A percentile compares a stretch with the other conserved stretches of the same genome.
phyloP scores from a whole-genome alignment of 2,329 filamentous ascomycete species.

The Fusarium nematophilum region DNA sequence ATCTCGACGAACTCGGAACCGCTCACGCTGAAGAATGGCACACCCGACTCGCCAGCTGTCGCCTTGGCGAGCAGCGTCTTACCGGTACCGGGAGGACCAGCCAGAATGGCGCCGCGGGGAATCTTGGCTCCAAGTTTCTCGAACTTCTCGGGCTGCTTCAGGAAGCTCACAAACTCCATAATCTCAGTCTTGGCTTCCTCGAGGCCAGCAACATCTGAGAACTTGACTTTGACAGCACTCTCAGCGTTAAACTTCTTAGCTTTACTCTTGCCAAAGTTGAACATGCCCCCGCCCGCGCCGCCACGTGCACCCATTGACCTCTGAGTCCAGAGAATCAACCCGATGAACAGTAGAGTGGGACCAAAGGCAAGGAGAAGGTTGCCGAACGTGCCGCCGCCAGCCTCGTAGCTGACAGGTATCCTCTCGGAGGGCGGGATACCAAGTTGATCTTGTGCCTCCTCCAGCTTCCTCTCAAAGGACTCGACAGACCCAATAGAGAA shows the following conservation, averaged over 20 bases:
- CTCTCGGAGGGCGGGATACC: slow-evolving; percentile 87
- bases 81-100: slow-evolving; percentile 97
- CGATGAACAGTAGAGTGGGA: slow-evolving; percentile 87
- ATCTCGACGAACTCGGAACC: slow-evolving; percentile 99
- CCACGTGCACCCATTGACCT: slow-evolving; percentile 77
- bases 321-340: slow-evolving; percentile 82
- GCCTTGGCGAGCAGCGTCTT: slow-evolving; percentile 98
- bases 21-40: slow-evolving; percentile 98
- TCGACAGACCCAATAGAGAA: slow-evolving; percentile 97
- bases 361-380: slow-evolving; percentile 82
- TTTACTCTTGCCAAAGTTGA: slow-evolving; percentile 94
- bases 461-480: slow-evolving; percentile 88
- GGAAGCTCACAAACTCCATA: slow-evolving; percentile 98
- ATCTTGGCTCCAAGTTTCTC: slow-evolving; percentile 97
- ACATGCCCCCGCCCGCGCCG: slow-evolving; percentile 79
- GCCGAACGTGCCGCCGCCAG: slow-evolving; percentile 79
- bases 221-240: slow-evolving; percentile 95
- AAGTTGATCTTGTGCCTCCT: slow-evolving; percentile 88
- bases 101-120: slow-evolving; percentile 93
- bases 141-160: slow-evolving; percentile 93
- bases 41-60: slow-evolving; percentile 94
- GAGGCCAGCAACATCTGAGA: slow-evolving; percentile 95
- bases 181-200: slow-evolving; percentile 98
- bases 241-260: slow-evolving; percentile 99
- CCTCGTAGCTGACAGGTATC: slow-evolving; percentile 90